Conservation (phyloP, 352 stramenopile genomes). For the Pythium plurisporium region DNA sequence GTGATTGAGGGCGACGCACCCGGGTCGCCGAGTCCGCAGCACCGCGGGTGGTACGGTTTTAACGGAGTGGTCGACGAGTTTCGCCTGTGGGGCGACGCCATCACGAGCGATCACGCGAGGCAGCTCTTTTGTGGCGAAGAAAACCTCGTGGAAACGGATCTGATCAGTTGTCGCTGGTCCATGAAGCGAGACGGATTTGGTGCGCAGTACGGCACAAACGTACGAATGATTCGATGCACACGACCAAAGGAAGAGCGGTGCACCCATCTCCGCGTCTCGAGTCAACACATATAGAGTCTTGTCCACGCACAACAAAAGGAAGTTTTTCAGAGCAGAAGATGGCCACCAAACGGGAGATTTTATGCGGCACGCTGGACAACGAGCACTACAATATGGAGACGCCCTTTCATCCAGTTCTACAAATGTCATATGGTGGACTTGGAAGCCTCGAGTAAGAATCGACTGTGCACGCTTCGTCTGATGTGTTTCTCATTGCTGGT, state of each 20-base stretch:
- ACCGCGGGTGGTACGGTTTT: constrained; percentile 8
- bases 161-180: not conserved
- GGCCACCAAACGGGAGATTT: no score
- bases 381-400: no score
- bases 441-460: no score
- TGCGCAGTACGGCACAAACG: not conserved
- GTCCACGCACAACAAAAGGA: no score
- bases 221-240: not conserved
- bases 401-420: no score
- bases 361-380: no score
- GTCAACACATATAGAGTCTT: no score
- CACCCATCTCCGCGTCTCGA: no score
- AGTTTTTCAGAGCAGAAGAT: no score
- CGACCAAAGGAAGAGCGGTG: not conserved
- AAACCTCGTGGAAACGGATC: not conserved
- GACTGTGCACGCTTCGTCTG: no score
- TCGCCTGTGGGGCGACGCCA: not conserved
- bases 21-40: not conserved
- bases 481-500: no score
- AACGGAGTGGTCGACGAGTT: not conserved
- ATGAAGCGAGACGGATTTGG: not conserved
- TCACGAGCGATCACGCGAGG: not conserved
- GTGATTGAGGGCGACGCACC: constrained; percentile 8
- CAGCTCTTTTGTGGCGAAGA: not conserved
- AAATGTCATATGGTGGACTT: no score